These are phyloP conservation scores for Mortierella sp. DNA, from an alignment of 371 early-diverging fungal genomes.

Conservation along the genomic window DNA sequence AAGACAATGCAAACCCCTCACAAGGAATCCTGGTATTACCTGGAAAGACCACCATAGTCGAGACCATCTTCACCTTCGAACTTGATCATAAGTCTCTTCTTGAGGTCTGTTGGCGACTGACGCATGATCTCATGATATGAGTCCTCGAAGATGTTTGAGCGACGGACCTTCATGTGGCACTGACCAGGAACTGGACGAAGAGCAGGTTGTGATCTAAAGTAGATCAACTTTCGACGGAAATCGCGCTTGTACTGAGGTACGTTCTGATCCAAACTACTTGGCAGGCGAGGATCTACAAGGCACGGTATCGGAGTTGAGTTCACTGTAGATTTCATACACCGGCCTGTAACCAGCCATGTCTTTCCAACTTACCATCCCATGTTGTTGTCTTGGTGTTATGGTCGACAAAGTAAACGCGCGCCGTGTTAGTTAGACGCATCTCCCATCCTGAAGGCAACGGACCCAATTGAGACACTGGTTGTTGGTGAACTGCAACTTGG, in stretches of 20 bases:
- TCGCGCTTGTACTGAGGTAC: conserved; percentile 98
- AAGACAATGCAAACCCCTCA: too few species aligned
- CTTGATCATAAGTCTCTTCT: conserved; percentile 96
- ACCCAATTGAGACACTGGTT: conserved; percentile 82
- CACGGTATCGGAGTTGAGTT: conserved; percentile 17
- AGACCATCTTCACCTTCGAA: conserved; percentile 98
- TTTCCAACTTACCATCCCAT: conserved; percentile 81
- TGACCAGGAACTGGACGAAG: conserved; percentile 93
- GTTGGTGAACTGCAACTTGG: conserved; percentile 73
- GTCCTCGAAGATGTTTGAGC: conserved; percentile 93
- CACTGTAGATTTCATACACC: too few species aligned
- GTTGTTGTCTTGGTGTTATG: conserved; percentile 94
- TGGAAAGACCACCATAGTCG: conserved; percentile 97
- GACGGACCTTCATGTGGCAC: conserved; percentile 90
- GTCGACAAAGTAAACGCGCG: conserved; percentile 94
- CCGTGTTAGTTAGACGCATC: conserved; percentile 95
- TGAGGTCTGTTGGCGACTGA: conserved; percentile 84
- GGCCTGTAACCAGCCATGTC: neutral
- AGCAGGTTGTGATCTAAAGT: conserved; percentile 94
- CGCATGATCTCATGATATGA: conserved; percentile 94
- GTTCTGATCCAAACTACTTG: conserved; percentile 91
- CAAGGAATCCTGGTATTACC: too few species aligned
- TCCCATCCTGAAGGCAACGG: conserved; percentile 97
- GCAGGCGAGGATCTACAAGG: conserved; percentile 87
- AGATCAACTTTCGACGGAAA: conserved; percentile 95